These are phyloP conservation scores for Globisporangium cederbergense DNA, from an alignment of 352 stramenopile species.

Conservation along the genomic window DNA sequence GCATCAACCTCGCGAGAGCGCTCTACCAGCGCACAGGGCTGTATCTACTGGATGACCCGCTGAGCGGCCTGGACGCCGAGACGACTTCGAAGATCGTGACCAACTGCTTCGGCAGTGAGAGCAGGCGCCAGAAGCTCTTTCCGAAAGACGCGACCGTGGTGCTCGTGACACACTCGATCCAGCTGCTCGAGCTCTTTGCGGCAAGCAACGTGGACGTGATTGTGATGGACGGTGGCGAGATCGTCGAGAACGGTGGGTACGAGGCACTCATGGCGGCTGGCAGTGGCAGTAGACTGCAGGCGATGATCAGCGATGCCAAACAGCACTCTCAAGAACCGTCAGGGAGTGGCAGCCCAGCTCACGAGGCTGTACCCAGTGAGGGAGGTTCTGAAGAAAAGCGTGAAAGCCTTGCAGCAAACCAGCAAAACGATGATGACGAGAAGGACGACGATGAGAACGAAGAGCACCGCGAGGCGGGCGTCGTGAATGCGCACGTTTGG, in stretches of 20 bases:
- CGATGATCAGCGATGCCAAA: conserved; percentile 19
- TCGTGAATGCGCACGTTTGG: conserved; percentile 59
- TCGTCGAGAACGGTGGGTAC: conserved; percentile 46
- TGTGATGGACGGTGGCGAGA: conserved; percentile 49
- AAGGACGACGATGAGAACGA: conserved; percentile 4
- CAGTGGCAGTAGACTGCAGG: conserved; percentile 24
- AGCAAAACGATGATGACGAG: neutral
- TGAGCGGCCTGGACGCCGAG: conserved; percentile 73
- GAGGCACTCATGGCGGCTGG: conserved; percentile 20
- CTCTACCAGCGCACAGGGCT: conserved; percentile 65
- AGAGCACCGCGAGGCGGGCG: conserved; percentile 62
- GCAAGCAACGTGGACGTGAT: conserved; percentile 36
- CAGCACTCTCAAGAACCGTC: neutral
- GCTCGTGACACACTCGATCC: conserved; percentile 73
- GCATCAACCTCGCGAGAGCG: conserved; percentile 83
- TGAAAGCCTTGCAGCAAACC: neutral
- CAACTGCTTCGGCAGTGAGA: conserved; percentile 39
- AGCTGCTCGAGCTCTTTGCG: conserved; percentile 58
- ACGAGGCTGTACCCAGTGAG: neutral
- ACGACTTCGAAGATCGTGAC: conserved; percentile 51
- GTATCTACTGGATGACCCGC: conserved; percentile 88
- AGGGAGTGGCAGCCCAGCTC: neutral
- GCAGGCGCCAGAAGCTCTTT: conserved; percentile 33
- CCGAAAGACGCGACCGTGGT: conserved; percentile 51
- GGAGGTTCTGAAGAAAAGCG: neutral